A percentile compares a stretch with the other conserved stretches of the same genome.
Evolutionary conservation across 306 rosid species (phyloP).

Genomic region (Ormosia semicastrata): DNA sequence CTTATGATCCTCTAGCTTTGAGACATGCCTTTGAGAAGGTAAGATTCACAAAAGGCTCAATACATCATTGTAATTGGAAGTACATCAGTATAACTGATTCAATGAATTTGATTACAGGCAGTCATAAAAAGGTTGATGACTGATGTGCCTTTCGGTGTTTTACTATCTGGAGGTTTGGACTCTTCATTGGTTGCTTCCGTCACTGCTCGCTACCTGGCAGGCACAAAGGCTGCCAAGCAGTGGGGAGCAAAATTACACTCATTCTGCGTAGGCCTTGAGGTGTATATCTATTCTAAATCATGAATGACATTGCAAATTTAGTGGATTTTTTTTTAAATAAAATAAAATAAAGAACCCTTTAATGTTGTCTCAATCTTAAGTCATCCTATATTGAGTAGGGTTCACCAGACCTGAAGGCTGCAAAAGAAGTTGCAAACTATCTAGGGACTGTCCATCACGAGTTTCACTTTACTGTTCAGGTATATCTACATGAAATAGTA

Average conservation of each 20-base stretch:
- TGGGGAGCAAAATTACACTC: conserved; percentile 89
- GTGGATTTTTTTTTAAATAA: background rate
- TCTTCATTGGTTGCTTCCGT: conserved; percentile 84
- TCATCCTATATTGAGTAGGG: conserved; percentile 47
- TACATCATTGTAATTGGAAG: background rate
- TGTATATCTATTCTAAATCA: conserved; percentile 5
- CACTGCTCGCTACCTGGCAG: conserved; percentile 71
- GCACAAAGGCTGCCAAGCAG: conserved; percentile 72
- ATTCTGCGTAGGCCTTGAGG: conserved; percentile 87
- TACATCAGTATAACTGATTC: background rate
- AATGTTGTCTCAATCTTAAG: background rate
- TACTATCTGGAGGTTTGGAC: conserved; percentile 82
- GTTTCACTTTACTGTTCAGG: conserved; percentile 77
- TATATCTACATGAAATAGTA: conserved; percentile 1
- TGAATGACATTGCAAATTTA: background rate
- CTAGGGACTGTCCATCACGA: conserved; percentile 87
- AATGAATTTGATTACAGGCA: conserved; percentile 44
- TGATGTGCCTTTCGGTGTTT: conserved; percentile 89
- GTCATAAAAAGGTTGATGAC: conserved; percentile 84
- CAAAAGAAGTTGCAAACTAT: conserved; percentile 79
- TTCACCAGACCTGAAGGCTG: conserved; percentile 87
- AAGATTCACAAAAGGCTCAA: background rate
- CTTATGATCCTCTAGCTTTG: conserved; percentile 74
- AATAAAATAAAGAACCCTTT: background rate
- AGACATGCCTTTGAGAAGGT: conserved; percentile 73